A percentile compares a stretch with the other conserved stretches of the same genome.
Evolutionary conservation across 257 asterid species (phyloP).

Genomic region (Lycium ferocissimum): DNA sequence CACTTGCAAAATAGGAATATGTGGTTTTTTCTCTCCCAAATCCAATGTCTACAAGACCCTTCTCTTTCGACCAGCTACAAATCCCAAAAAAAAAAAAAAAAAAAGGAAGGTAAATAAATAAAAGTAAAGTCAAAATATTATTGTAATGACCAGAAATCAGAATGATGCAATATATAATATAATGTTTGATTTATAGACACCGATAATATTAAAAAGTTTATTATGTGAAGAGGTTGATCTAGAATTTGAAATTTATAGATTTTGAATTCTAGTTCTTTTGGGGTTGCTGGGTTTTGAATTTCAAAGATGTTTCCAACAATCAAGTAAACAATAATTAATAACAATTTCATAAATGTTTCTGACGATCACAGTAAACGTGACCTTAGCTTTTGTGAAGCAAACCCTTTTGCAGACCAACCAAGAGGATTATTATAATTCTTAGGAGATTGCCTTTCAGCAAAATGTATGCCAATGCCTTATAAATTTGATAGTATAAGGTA

Average conservation of each 20-base stretch:
- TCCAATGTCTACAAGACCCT: constrained; percentile 63
- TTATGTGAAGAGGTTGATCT: not conserved
- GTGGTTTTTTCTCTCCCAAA: constrained; percentile 71
- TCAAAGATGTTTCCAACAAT: not conserved
- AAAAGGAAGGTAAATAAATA: too few species aligned
- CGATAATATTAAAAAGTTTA: not conserved
- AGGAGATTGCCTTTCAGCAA: too few species aligned
- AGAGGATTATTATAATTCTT: too few species aligned
- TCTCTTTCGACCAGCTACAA: constrained; percentile 60
- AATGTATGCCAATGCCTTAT: too few species aligned
- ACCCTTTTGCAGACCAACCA: not conserved
- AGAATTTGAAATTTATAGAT: not conserved
- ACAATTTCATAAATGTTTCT: not conserved
- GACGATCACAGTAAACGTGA: not conserved
- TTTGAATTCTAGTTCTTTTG: not conserved
- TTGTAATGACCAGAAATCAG: not conserved
- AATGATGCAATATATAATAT: not conserved
- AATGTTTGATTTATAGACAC: not conserved
- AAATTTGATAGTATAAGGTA: too few species aligned
- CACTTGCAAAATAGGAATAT: constrained; percentile 54
- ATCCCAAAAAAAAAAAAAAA: not conserved
- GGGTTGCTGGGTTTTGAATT: not conserved
- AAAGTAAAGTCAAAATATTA: not conserved
- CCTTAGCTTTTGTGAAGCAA: not conserved
- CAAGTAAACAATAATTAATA: not conserved